phyloP scores from a whole-genome alignment of 257 asterid species.

The Sherardia arvensis region DNA sequence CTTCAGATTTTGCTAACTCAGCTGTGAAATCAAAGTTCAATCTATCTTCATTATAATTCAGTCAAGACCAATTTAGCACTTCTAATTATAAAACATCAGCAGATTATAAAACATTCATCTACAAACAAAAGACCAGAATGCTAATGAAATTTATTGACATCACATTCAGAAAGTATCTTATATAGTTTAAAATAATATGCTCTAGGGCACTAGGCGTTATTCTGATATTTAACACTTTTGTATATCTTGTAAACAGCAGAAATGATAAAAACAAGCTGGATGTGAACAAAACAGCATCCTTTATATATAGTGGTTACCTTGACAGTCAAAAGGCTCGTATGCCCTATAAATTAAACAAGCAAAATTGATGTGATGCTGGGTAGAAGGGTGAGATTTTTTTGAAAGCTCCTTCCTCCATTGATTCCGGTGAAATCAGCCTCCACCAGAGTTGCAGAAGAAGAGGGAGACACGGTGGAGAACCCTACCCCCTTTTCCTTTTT shows the following conservation, averaged over 20 bases:
- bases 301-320: constrained; percentile 56
- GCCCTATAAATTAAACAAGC: constrained; percentile 46
- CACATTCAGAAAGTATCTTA: background rate
- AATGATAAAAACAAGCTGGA: background rate
- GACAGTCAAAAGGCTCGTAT: constrained; percentile 88
- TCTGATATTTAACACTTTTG: background rate
- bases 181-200: too few relatives aligned
- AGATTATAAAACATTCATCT: too few relatives aligned
- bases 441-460: too few relatives aligned
- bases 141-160: background rate
- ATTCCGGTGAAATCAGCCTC: too few relatives aligned
- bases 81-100: too few relatives aligned
- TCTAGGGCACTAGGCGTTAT: background rate
- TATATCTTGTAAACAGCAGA: background rate
- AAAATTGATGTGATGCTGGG: too few relatives aligned
- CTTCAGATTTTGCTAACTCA: constrained; percentile 96
- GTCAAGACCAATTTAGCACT: constrained; percentile 15
- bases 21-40: constrained; percentile 96
- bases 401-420: too few relatives aligned
- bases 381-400: too few relatives aligned
- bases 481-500: too few relatives aligned
- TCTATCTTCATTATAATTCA: constrained; percentile 96
- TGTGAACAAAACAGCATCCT: too few relatives aligned
- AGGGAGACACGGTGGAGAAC: too few relatives aligned
- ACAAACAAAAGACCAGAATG: constrained; percentile 9